phyloP scores from a whole-genome alignment of 1,139 yeast genomes.

The Yamadazyma triangularis region DNA sequence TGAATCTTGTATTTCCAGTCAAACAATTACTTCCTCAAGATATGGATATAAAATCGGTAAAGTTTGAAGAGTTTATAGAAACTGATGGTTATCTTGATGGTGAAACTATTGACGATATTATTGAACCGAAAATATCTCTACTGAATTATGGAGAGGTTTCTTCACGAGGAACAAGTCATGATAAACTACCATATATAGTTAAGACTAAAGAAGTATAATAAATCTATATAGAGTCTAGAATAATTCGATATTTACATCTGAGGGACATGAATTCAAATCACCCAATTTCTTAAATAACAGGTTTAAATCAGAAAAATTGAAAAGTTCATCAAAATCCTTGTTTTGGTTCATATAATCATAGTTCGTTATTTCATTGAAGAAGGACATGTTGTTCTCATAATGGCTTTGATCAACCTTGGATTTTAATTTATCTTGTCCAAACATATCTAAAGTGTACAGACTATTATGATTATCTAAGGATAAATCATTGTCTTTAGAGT shows the following conservation, averaged over 20 bases:
- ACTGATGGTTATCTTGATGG: slow-evolving; percentile 7
- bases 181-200: not conserved
- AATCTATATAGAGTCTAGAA: not conserved
- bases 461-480: not conserved
- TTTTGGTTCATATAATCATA: no score
- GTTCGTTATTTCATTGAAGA: not conserved
- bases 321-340: slow-evolving; percentile 1
- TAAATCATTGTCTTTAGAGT: not conserved
- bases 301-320: not conserved
- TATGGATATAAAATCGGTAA: slow-evolving; percentile 4
- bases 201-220: not conserved
- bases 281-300: slow-evolving; percentile 1
- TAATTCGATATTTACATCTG: not conserved
- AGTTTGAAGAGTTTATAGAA: slow-evolving; percentile 6
- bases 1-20: slow-evolving; percentile 6
- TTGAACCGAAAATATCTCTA: no score
- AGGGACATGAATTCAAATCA: not conserved
- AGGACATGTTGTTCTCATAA: no score
- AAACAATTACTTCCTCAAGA: slow-evolving; percentile 4
- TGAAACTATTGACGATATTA: slow-evolving; percentile 6
- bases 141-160: not conserved
- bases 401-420: slow-evolving; percentile 1
- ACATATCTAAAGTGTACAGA: slow-evolving; percentile 4
- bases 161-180: not conserved
- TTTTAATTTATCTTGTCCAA: slow-evolving; percentile 5